phyloP scores from a whole-genome alignment of 1,284 basidiomycete genomes.

The Ganoderma lingzhi region DNA sequence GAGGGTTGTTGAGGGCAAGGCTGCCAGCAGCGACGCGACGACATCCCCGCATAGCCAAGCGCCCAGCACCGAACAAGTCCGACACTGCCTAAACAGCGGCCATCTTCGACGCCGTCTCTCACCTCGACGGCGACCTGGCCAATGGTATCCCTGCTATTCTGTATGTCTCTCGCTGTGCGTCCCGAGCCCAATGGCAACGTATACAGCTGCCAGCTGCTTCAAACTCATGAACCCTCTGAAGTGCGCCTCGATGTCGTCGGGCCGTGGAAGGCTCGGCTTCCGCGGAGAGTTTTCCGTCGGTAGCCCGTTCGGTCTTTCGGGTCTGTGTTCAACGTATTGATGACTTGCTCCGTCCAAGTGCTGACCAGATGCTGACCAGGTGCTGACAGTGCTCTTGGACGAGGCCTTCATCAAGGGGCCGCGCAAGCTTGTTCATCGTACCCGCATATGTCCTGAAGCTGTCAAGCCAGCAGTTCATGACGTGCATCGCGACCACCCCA shows the following conservation, averaged over 20 bases:
- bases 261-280: neutral
- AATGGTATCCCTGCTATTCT: constrained; percentile 1
- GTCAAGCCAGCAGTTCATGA: neutral
- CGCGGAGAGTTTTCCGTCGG: neutral
- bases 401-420: neutral
- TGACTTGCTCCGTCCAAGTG: neutral
- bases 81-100: constrained; percentile 10
- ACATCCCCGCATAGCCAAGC: constrained; percentile 29
- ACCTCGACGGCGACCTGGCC: neutral
- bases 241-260: neutral
- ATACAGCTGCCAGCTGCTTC: neutral
- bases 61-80: constrained; percentile 35
- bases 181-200: neutral
- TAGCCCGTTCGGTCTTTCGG: constrained; percentile 7
- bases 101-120: neutral
- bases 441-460: neutral
- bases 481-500: neutral
- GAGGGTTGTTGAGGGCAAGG: constrained; percentile 19
- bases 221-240: neutral
- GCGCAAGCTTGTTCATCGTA: neutral
- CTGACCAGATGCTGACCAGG: neutral
- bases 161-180: neutral
- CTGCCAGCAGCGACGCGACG: constrained; percentile 33
- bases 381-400: neutral
- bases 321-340: neutral